Evolutionary conservation across 805 yeast species (phyloP).

Genomic region (Tetrapisispora taiwanensis): DNA sequence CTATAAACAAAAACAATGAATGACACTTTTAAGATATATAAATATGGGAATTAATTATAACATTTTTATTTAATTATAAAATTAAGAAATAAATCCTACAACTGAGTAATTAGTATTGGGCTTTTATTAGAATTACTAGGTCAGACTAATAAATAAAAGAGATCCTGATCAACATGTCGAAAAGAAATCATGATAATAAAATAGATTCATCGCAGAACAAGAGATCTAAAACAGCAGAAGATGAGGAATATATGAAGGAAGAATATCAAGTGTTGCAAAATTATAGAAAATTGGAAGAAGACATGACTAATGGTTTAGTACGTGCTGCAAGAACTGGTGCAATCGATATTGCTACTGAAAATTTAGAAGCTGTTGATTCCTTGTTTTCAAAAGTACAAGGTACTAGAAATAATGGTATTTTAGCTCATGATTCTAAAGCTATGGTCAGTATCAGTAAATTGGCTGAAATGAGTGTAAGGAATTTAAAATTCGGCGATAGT

Average conservation of each 20-base stretch:
- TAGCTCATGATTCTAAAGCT: constrained; percentile 58
- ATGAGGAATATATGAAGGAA: background rate
- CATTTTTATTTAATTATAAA: no score
- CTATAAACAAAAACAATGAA: no score
- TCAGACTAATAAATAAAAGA: no score
- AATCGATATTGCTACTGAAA: constrained; percentile 35
- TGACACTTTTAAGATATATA: no score
- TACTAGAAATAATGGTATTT: constrained; percentile 31
- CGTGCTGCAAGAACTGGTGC: constrained; percentile 53
- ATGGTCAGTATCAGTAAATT: constrained; percentile 49
- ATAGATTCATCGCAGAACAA: background rate
- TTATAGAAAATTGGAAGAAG: constrained; percentile 26
- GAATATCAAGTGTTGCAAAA: constrained; percentile 27
- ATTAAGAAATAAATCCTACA: no score
- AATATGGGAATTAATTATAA: no score
- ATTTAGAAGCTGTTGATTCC: constrained; percentile 37
- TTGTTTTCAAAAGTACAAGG: constrained; percentile 36
- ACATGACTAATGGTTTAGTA: constrained; percentile 33
- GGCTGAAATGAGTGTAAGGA: constrained; percentile 54
- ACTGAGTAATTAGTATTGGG: no score
- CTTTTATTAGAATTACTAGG: no score
- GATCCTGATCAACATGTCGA: background rate
- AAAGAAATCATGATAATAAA: background rate
- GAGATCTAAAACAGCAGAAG: background rate
- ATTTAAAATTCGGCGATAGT: constrained; percentile 47